Conservation (phyloP, 2,329 filamentous ascomycete genomes). For the Lachnellula occidentalis region DNA sequence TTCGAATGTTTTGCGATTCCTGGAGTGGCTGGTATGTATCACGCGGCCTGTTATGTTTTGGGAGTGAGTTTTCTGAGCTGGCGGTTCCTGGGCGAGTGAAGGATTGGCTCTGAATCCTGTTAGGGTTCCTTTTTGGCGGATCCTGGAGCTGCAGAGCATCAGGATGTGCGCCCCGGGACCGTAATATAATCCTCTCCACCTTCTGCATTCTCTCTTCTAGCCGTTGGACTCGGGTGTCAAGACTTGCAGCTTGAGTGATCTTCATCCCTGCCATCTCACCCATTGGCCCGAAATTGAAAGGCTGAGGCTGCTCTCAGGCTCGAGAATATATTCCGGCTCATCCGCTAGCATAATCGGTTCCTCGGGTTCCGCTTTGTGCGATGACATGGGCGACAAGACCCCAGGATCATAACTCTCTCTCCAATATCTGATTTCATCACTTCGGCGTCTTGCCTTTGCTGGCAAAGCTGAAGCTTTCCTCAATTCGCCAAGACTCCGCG, state of each 20-base stretch:
- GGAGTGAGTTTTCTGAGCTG: constrained; percentile 24
- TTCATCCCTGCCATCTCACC: constrained; percentile 48
- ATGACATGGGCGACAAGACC: constrained; percentile 47
- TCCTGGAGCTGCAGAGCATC: constrained; percentile 22
- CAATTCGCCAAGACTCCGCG: constrained; percentile 54
- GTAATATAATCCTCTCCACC: constrained; percentile 39
- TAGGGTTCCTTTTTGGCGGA: constrained; percentile 15
- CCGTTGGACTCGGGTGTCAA: constrained; percentile 47
- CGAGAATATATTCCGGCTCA: constrained; percentile 22
- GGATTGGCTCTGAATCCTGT: constrained; percentile 15
- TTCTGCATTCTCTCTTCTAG: constrained; percentile 48
- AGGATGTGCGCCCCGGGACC: constrained; percentile 9
- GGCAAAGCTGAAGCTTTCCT: constrained; percentile 35
- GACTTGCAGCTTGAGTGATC: constrained; percentile 49
- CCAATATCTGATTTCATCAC: constrained; percentile 61
- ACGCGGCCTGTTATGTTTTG: constrained; percentile 14
- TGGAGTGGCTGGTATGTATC: constrained; percentile 12
- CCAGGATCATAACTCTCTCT: constrained; percentile 53
- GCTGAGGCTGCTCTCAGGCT: constrained; percentile 39
- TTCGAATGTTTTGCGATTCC: constrained; percentile 14
- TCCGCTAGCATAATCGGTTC: constrained; percentile 28
- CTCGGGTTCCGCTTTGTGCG: constrained; percentile 36
- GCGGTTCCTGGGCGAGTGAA: constrained; percentile 18
- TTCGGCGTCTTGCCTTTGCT: constrained; percentile 43
- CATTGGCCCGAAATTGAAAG: constrained; percentile 50